These are phyloP conservation scores for Umbilicus rupestris DNA, from an alignment of 164 flowering plant species.

Conservation along the genomic window DNA sequence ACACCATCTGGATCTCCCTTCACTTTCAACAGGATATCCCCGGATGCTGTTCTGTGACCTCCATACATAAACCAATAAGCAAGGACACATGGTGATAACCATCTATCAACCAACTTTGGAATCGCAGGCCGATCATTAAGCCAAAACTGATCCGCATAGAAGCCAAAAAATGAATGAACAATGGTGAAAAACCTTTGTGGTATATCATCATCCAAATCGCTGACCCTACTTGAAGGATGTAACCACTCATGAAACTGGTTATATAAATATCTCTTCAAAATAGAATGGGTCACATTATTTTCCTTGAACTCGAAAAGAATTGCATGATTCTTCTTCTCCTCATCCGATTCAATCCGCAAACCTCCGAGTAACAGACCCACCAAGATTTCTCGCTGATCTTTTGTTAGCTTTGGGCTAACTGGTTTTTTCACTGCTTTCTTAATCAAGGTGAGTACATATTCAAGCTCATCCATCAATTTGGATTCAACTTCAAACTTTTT, in stretches of 20 bases:
- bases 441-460: slow-evolving; percentile 40
- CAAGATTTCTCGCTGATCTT: slow-evolving; percentile 75
- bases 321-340: slow-evolving; percentile 39
- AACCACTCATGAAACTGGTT: slow-evolving; percentile 70
- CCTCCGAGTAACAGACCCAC: slow-evolving; percentile 88
- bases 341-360: slow-evolving; percentile 48
- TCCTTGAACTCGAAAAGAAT: slow-evolving; percentile 56
- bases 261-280: slow-evolving; percentile 52
- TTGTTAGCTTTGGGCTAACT: slow-evolving; percentile 49
- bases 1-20: slow-evolving; percentile 55
- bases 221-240: slow-evolving; percentile 23
- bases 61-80: slow-evolving; percentile 97
- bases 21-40: slow-evolving; percentile 68
- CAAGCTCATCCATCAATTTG: slow-evolving; percentile 54
- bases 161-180: slow-evolving; percentile 55
- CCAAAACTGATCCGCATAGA: slow-evolving; percentile 83
- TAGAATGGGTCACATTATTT: slow-evolving; percentile 28
- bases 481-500: slow-evolving; percentile 68
- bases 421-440: slow-evolving; percentile 45
- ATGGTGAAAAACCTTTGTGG: slow-evolving; percentile 49
- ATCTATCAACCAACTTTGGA: slow-evolving; percentile 81
- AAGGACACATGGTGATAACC: slow-evolving; percentile 85
- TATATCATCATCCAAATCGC: slow-evolving; percentile 31
- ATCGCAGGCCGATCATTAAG: slow-evolving; percentile 39
- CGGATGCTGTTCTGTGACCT: slow-evolving; percentile 63